These are phyloP conservation scores for Artemisia tridentata DNA, from an alignment of 129 eudicot genomes.

Conservation along the genomic window DNA sequence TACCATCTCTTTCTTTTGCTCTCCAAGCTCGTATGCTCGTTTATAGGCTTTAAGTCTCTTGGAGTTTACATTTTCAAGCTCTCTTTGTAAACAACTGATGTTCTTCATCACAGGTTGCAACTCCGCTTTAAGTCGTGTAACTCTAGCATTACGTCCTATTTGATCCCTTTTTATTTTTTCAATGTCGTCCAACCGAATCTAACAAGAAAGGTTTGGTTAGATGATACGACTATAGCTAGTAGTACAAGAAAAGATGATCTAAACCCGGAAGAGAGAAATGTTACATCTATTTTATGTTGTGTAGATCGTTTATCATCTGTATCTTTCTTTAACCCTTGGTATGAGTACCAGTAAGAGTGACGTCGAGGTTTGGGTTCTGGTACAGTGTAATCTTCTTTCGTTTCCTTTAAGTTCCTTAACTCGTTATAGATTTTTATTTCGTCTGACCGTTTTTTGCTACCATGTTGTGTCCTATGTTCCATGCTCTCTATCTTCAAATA, in stretches of 20 bases:
- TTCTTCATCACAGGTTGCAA: slow-evolving; percentile 13
- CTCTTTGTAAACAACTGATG: slow-evolving; percentile 9
- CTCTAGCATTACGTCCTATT: slow-evolving; percentile 13
- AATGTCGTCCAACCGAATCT: slow-evolving; percentile 17
- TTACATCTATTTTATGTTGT: slow-evolving; percentile 17
- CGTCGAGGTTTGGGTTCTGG: slow-evolving; percentile 5
- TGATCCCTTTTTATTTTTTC: slow-evolving; percentile 5
- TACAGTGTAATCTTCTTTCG: background rate
- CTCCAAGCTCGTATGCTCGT: background rate
- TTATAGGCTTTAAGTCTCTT: slow-evolving; percentile 19
- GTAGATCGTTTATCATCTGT: background rate
- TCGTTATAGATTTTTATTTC: slow-evolving; percentile 20
- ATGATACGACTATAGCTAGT: background rate
- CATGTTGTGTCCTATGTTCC: slow-evolving; percentile 23
- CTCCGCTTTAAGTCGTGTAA: slow-evolving; percentile 16
- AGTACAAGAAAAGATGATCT: background rate
- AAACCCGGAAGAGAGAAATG: background rate
- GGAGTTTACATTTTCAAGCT: slow-evolving; percentile 15
- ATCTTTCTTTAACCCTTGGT: background rate
- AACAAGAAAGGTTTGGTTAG: background rate
- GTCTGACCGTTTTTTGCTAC: slow-evolving; percentile 1
- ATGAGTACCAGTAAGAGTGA: background rate
- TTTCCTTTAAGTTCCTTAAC: background rate
- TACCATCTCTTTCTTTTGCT: background rate
- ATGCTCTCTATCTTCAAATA: slow-evolving; percentile 12